Base-by-base conservation (phyloP, 2,329 filamentous ascomycete species). In the Macroventuria anomochaeta region DNA sequence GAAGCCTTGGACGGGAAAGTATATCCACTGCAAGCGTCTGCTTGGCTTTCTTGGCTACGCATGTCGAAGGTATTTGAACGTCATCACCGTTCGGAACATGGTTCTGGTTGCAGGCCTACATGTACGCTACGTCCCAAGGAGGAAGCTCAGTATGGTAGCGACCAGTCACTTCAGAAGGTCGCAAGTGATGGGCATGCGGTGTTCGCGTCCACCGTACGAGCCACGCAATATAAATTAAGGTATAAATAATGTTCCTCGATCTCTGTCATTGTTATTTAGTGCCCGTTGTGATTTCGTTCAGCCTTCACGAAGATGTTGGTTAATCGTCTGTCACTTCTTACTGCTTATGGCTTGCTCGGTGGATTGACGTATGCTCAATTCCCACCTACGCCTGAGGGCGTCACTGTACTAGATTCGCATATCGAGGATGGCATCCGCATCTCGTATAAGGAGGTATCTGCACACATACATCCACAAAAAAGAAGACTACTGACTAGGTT, bases 391-490 rank as follows among this genome's bases (percentile, higher is more conserved):
- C 71, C 72, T 5, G 70, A 72, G 38, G 75, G 71, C 4, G 57
- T 79, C 1, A 73, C 73, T 12, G 64, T 75, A 11, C 59, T 79
- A 7, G 65, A 74, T 13, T 77, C 77, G 11, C 67, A 72, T 26
- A 62, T 76, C 32, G 68, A 76, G 46, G 68, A 76, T 15, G 74
- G 73, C 18, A 64, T 79, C 17, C 69, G 68, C 8, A 76, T 81
- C 29, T 73, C 75, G 3, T 79, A 78, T 62, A 80, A 80, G 58
- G 74, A 79, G 63, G 76, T 75, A 21, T 44, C 2, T 8, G 11
- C 11, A 2, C 1, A 7, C 11, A 15, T 36, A 26, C 21, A 33
- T 41, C n/a, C 12, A 10, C n/a, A 18, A 12, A 13, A 8, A 0
- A 32, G 7, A 23, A 33, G 3, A 15, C 7, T 8, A 26, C 52